Evolutionary conservation across 108 stramenopile genomes (phyloP).

Genomic region (Pinguiococcus pyrenoidosus): DNA sequence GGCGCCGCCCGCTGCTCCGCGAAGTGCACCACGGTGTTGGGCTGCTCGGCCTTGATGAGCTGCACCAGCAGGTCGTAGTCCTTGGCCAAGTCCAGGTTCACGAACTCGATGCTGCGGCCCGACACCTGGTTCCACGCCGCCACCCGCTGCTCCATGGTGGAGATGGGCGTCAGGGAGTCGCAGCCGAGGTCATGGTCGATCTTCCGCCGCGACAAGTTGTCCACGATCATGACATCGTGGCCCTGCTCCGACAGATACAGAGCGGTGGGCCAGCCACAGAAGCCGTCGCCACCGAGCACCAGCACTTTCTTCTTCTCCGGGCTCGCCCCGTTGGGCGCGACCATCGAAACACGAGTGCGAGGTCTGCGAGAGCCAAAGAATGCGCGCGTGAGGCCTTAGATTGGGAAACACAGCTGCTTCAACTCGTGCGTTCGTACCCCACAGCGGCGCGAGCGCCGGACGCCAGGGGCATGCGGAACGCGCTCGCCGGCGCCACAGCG

Average conservation of each 20-base stretch:
- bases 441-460: no score
- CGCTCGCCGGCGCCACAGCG: no score
- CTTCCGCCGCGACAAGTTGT: conserved; percentile 79
- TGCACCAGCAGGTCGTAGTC: conserved; percentile 83
- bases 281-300: conserved; percentile 87
- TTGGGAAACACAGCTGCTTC: no score
- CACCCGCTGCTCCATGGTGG: conserved; percentile 41
- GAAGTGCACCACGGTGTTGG: conserved; percentile 90
- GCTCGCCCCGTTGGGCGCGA: no score
- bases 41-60: conserved; percentile 77
- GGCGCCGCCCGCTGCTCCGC: conserved; percentile 96
- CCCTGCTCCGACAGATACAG: conserved; percentile 60
- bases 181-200: conserved; percentile 80
- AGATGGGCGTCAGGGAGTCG: conserved; percentile 84
- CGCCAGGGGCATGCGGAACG: no score
- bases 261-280: conserved; percentile 95
- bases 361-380: no score
- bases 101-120: conserved; percentile 74
- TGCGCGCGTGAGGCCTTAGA: no score
- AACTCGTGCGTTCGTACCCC: no score
- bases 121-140: conserved; percentile 73
- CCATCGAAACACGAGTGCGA: no score
- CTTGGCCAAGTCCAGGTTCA: conserved; percentile 80
- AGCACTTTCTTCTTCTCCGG: no score
- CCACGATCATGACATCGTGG: conserved; percentile 65